Conservation (phyloP, 208 protist species). For the Acanthamoeba quina region DNA sequence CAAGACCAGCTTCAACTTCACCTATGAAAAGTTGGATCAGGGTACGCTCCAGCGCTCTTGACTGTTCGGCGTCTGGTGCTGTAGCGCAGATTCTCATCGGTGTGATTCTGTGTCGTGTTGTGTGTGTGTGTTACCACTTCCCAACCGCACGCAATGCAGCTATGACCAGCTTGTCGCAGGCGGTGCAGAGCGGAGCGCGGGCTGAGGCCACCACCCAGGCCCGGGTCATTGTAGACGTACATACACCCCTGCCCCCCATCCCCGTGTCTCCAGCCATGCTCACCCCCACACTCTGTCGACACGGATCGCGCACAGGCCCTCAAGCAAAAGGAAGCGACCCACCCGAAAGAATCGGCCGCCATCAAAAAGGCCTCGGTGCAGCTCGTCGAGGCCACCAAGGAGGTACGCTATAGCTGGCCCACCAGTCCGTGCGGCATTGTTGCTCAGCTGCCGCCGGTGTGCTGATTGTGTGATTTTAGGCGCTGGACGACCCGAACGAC, state of each 20-base stretch:
- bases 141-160: background rate
- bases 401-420: background rate
- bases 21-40: slow-evolving; percentile 5
- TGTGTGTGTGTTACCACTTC: too few relatives aligned
- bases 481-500: background rate
- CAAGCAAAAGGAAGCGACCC: background rate
- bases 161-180: background rate
- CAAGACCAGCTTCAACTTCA: slow-evolving; percentile 11
- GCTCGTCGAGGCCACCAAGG: background rate
- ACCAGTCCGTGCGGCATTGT: too few relatives aligned
- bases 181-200: background rate
- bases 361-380: background rate
- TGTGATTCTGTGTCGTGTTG: too few relatives aligned
- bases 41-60: background rate
- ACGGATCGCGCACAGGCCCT: background rate
- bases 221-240: background rate
- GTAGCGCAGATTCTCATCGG: background rate
- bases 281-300: background rate
- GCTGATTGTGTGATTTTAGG: background rate
- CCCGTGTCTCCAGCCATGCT: background rate
- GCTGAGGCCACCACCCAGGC: slow-evolving; percentile 4
- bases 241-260: background rate
- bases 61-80: background rate
- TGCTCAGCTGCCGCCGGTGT: background rate
- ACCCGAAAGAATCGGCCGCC: background rate